phyloP scores from a whole-genome alignment of 768 basidiomycete genomes.

The Trametes coccinea region DNA sequence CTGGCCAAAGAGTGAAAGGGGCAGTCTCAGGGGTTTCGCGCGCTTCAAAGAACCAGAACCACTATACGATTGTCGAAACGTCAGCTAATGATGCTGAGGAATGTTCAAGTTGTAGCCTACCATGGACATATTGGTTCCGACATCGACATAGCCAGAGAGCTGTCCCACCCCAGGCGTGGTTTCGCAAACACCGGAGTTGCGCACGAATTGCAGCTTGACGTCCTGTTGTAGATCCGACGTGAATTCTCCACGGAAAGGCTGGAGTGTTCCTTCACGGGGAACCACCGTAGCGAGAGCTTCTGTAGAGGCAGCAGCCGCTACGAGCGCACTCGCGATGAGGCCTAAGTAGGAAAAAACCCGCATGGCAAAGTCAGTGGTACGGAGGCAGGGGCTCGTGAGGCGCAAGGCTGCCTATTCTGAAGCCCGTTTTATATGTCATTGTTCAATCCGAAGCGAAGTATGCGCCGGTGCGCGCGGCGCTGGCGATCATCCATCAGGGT shows the following conservation, averaged over 20 bases:
- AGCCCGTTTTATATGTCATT: neutral
- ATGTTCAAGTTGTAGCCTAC: constrained; percentile 30
- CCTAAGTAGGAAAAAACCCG: neutral
- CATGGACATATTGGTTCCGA: constrained; percentile 60
- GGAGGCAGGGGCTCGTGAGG: neutral
- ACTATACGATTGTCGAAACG: constrained; percentile 37
- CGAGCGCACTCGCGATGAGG: neutral
- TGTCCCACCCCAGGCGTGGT: constrained; percentile 61
- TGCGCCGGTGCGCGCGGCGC: neutral
- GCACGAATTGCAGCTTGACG: constrained; percentile 46
- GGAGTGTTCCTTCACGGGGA: neutral
- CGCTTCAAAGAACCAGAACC: constrained; percentile 78
- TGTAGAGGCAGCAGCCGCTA: neutral
- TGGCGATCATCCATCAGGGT: neutral
- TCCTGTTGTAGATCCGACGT: constrained; percentile 24
- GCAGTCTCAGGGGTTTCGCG: constrained; percentile 59
- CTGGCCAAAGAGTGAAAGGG: constrained; percentile 64
- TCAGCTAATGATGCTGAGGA: neutral
- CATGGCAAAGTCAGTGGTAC: too few species aligned
- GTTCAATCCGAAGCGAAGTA: too few species aligned
- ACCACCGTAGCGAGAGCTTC: neutral
- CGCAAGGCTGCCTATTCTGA: too few species aligned
- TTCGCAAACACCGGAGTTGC: constrained; percentile 64
- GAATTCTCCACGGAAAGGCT: constrained; percentile 19
- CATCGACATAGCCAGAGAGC: constrained; percentile 61